Evolutionary conservation across 495 filamentous ascomycete genomes (phyloP), one percentile per base, ranked within the genome.

Genomic region (Penicillium malachiteum): DNA sequence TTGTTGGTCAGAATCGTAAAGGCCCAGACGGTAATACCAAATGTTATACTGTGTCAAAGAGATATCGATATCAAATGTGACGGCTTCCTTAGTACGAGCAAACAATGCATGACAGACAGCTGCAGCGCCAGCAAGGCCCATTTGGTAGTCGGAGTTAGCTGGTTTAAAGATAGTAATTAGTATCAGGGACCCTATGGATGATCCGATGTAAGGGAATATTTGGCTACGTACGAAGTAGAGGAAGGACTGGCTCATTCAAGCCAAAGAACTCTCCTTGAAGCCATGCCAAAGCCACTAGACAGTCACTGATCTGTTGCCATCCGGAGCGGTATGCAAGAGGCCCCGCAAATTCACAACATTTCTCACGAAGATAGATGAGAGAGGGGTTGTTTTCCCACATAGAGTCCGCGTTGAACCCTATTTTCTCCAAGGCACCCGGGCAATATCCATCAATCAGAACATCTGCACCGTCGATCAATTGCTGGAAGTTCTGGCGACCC

Each of bases 361-460:
- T 82, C 65, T 84, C 81, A 7, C 78, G 70, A 7, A 73, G 75
- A 41, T 80, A 82, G 52, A 9, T 79, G 73, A 8, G 77, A 59
- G 10, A 83, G 66, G 6, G 66, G 74, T 5, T 74, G 59, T n/a
- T 67, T 58, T 1, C 76, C 5, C 39, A 13, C 11, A 42, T 13
- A 42, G 39, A 7, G 13, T 42, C 39, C 11, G 39, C 39, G 13
- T 42, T 72, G 55, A 82, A 81, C 0, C 81, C 81, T 31, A 76
- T 63, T 14, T 71, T 72, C 7, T 79, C 79, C 38, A 84, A 55
- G 3, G 71, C 78, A 3, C 74, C 77, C 0, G 80, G 82, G 2
- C 82, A 73, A 54, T 83, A 85, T 1, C 80, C 81, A 52, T 82
- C 72, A 14, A 85, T 54, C 5, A 85, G 74, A n/a, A 85, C 77